Conservation (phyloP, 2,329 filamentous ascomycete species). For the Curvularia spicifera region DNA sequence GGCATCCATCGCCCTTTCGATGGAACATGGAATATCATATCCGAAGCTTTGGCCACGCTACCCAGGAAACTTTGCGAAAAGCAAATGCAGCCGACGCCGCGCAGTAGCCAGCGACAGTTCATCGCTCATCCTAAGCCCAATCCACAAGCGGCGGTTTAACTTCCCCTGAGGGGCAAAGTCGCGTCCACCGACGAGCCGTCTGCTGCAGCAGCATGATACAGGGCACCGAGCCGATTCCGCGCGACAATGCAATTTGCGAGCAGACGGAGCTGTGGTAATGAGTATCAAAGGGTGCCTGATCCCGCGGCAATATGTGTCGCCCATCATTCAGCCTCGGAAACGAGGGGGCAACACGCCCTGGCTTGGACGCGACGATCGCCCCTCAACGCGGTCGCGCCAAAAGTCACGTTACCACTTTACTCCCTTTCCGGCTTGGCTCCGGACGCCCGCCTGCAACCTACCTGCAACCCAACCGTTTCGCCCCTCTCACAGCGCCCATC, state of each 20-base stretch:
- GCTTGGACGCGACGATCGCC: constrained; percentile 13
- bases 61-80: constrained; percentile 30
- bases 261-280: constrained; percentile 9
- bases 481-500: constrained; percentile 8
- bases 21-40: constrained; percentile 7
- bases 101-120: constrained; percentile 39
- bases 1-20: neutral
- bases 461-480: constrained; percentile 14
- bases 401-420: constrained; percentile 24
- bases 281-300: constrained; percentile 19
- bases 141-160: constrained; percentile 29
- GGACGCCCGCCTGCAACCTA: constrained; percentile 10
- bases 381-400: constrained; percentile 20
- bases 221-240: constrained; percentile 29
- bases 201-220: constrained; percentile 7
- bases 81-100: constrained; percentile 29
- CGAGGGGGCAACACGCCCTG: constrained; percentile 13
- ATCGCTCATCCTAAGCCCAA: constrained; percentile 26
- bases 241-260: constrained; percentile 18
- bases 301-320: constrained; percentile 21
- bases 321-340: constrained; percentile 19
- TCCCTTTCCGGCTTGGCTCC: constrained; percentile 6
- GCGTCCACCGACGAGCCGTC: constrained; percentile 28
- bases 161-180: constrained; percentile 36
- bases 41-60: constrained; percentile 39